Evolutionary conservation across 192 early-diverging fungal species (phyloP).

Genomic region (Bifiguratus adelaidae): DNA sequence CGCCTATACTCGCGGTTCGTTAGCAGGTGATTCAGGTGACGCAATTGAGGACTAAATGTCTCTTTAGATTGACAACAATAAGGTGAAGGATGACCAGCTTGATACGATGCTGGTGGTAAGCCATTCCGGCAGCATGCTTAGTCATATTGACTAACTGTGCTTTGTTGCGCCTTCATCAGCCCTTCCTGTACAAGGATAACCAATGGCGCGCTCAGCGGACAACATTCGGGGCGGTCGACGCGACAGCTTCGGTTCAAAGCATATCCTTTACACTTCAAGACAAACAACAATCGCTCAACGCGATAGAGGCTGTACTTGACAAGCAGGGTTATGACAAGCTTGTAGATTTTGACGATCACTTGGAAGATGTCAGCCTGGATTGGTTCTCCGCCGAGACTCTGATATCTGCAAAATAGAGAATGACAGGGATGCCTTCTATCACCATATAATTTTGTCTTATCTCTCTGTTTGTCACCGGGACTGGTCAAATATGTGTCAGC

Average conservation of each 20-base stretch:
- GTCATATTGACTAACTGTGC: neutral
- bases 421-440: no score
- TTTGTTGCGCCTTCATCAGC: slow-evolving; percentile 14
- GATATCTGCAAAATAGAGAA: no score
- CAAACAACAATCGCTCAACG: slow-evolving; percentile 17
- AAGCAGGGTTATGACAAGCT: slow-evolving; percentile 28
- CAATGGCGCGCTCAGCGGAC: slow-evolving; percentile 35
- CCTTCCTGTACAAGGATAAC: slow-evolving; percentile 33
- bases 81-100: slow-evolving; percentile 1
- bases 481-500: no score
- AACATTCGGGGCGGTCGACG: slow-evolving; percentile 20
- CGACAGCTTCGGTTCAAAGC: neutral
- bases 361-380: slow-evolving; percentile 49
- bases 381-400: no score
- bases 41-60: neutral
- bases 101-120: slow-evolving; percentile 18
- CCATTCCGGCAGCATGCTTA: neutral
- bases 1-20: slow-evolving; percentile 46
- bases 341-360: slow-evolving; percentile 58
- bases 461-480: no score
- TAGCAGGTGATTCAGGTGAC: neutral
- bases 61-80: neutral
- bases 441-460: no score
- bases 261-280: slow-evolving; percentile 20
- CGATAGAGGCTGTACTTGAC: no score